Base-by-base conservation (phyloP, 345 rosid genomes). In the Heritiera fomes region DNA sequence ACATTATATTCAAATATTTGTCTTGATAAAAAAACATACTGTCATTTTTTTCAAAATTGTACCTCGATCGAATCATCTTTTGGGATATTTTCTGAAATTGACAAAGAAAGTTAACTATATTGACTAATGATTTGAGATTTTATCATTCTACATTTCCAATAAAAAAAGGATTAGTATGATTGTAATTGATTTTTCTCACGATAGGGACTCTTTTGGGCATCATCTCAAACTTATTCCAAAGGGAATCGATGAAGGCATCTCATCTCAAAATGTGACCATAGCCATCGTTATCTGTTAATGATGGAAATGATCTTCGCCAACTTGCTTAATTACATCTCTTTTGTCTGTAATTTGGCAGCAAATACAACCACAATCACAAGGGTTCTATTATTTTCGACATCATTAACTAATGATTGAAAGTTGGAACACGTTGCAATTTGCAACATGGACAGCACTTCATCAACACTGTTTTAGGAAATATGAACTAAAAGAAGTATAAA, bases 271-370 rank as follows among this genome's bases (percentile, higher is more conserved):
- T 64, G 46, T 62, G 12, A 17, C 8, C 3, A 0, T 56, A 17
- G 61, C 71, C 9, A 11, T 43, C 3, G 10, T 45, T 11, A 68
- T 45, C 70, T 38, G 8, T 41, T 5, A 12, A 46, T 69, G n/a
- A 46, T 69, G 56, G 40, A 23, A 46, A 41, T 70, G 13, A 34
- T 34, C 38, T 40, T 56, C 38, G 12, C 12, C 38, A 70, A 70
- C 20, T 69, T 11, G 56, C n/a, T 62, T 14, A 14, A 14, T 30
- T 72, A 55, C 62, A 34, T 72, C 47, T 72, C 32, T 38, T 55
- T 72, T 72, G 76, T 72, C 47, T 38, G 34, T 72, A 38, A 53
- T 34, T 34, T 34, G 49, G 63, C 76, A 53, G 76, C 76, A 55
- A 72, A 69, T 46, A 49, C 75, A 71, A 20, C 75, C 43, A 49